Evolutionary conservation across 208 protist species (phyloP), one percentile per base, ranked within the genome.

Genomic region (Borovskyia barvae): DNA sequence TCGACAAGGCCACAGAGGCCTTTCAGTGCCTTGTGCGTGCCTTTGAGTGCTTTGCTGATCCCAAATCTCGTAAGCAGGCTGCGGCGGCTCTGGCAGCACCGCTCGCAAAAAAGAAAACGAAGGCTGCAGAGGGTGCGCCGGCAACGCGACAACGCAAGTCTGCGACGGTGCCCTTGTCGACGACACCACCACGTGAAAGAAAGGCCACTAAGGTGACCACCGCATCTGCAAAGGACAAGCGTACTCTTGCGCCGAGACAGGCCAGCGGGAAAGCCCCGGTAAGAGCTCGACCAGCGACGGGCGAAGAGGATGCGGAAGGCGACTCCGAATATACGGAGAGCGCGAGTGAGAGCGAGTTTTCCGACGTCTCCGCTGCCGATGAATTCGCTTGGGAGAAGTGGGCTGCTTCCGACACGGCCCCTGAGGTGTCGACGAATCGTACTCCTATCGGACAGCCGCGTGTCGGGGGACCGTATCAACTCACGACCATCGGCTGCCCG

Each of bases 21-120:
- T 94, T 94, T 54, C 88, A 94, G 70, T 73, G 72, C 25, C 67
- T 94, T 17, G 88, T 94, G 49, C 70, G 72, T 1, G 88, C 85
- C 39, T 94, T 94, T 53, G 88, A 94, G 64, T 51, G 39, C 42
- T 82, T 94, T 26, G 85, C 76, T 3, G 75, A 90, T 51, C 82
- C 85, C 14, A 79, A 80, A 47, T 47, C 33, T 41, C 79, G 85
- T 43, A 84, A 85, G 45, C 51, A 64, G 22, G 69, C 75, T 19
- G 62, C 56, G 6, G 66, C 55, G 2, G 56, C 58, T 1, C 2
- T 20, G 12, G 48, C 26, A 33, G 30, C 49, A 22, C 29, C 3
- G 1, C 8, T 40, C 24, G 46, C 29, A 22, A 48, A 45, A 25
- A 45, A 63, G 37, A 20, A 46, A 3, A 24, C 49, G 4, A 28